phyloP scores from a whole-genome alignment of 2,329 filamentous ascomycete genomes.

The Botrytis deweyae region DNA sequence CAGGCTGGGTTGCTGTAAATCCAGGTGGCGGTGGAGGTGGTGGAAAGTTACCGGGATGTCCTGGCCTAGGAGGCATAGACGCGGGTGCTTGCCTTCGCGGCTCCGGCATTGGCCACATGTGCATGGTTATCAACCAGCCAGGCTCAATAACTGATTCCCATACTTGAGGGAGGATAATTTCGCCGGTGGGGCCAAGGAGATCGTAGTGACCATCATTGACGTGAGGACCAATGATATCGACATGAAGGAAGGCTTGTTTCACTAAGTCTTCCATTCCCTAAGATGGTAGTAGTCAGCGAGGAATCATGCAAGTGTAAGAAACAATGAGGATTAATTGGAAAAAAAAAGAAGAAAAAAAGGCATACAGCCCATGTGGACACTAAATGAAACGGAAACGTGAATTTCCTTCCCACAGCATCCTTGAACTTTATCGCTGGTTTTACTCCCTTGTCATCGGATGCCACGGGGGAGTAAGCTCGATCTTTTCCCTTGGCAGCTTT shows the following conservation, averaged over 20 bases:
- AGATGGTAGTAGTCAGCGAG: not conserved
- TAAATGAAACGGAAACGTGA: constrained; percentile 84
- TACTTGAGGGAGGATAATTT: constrained; percentile 77
- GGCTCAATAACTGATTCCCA: constrained; percentile 82
- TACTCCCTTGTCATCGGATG: not conserved
- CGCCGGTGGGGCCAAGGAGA: constrained; percentile 72
- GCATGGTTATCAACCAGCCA: constrained; percentile 70
- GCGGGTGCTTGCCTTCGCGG: not conserved
- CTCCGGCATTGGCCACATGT: constrained; percentile 59
- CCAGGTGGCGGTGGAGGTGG: not conserved
- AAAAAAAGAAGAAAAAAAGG: not conserved
- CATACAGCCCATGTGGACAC: constrained; percentile 79
- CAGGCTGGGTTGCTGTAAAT: not conserved
- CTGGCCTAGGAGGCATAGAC: not conserved
- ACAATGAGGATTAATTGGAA: constrained; percentile 22
- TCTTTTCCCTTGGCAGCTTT: constrained; percentile 6
- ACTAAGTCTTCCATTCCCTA: constrained; percentile 85
- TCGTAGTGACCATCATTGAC: constrained; percentile 80
- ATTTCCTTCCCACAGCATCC: constrained; percentile 87
- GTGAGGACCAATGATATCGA: constrained; percentile 72
- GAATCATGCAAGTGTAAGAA: not conserved
- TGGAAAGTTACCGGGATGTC: not conserved
- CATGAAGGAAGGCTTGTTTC: constrained; percentile 76
- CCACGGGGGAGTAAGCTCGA: not conserved
- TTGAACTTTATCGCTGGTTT: constrained; percentile 62